Conservation (phyloP, 208 protist species). For the Leishmania major region DNA sequence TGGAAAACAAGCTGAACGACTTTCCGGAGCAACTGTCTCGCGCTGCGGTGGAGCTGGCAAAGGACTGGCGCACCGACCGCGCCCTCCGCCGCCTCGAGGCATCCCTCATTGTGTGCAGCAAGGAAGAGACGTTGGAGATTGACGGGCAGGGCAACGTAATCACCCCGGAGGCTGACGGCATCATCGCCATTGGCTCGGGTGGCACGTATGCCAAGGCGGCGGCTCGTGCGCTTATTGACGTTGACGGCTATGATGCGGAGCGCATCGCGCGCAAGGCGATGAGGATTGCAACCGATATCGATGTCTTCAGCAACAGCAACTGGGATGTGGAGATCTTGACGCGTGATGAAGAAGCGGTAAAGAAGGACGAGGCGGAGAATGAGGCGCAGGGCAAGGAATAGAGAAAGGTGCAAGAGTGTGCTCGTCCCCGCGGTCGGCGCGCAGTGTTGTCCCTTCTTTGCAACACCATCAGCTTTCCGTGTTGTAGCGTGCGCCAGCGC, state of each 20-base stretch:
- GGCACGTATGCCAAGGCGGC: conserved; percentile 95
- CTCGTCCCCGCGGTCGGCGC: background rate
- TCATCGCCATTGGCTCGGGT: conserved; percentile 94
- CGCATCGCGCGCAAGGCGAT: conserved; percentile 94
- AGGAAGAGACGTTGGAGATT: conserved; percentile 92
- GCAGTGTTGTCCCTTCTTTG: background rate
- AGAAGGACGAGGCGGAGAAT: conserved; percentile 32
- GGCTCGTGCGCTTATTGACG: conserved; percentile 92
- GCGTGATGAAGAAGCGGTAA: conserved; percentile 30
- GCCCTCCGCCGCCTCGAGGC: conserved; percentile 94
- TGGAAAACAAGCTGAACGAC: conserved; percentile 94
- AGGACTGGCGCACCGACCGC: conserved; percentile 96
- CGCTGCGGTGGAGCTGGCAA: conserved; percentile 94
- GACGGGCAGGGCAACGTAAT: conserved; percentile 96
- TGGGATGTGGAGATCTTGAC: conserved; percentile 91
- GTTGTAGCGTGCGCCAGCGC: background rate
- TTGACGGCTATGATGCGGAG: conserved; percentile 89
- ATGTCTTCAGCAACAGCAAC: conserved; percentile 96
- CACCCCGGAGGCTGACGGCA: conserved; percentile 93
- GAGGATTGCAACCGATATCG: conserved; percentile 95
- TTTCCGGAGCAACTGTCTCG: conserved; percentile 94
- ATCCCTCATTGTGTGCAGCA: conserved; percentile 92
- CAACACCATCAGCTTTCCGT: background rate
- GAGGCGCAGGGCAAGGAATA: conserved; percentile 4
- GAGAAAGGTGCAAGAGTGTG: background rate